Evolutionary conservation across 768 basidiomycete species (phyloP), one percentile per base, ranked within the genome.

Genomic region (Trametopsis cervina): DNA sequence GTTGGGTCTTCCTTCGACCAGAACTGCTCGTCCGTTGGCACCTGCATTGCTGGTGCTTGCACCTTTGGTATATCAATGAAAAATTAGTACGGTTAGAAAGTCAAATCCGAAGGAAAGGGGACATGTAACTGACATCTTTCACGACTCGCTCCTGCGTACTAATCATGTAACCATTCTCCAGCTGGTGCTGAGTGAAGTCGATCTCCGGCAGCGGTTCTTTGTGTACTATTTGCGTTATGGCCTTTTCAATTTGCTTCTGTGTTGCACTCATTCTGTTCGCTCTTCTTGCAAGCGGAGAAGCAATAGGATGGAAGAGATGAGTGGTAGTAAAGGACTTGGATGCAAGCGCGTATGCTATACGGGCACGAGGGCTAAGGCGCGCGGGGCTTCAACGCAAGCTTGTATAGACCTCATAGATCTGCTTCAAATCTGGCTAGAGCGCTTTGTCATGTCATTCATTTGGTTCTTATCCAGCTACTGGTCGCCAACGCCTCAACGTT

Each of bases 121-220:
- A 33, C 29, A 15, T 15, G 29, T 7, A 33, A 33, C 29, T 15
- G 7, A 33, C 29, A 15, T 33, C 29, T 69, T 97, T 97, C 61
- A 97, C 81, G 40, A 96, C 90, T 57, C 95, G 80, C 67, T 97
- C 94, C 60, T 91, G 89, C 10, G 96, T 98, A 67, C 82, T 89
- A 60, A 96, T 85, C 43, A 83, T 74, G 58, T 78, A 85, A 21
- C 96, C 96, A 68, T 96, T 93, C 51, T 98, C 96, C 52, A 95
- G 81, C 52, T 81, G 71, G 66, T 97, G 92, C 59, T 89, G 87
- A 4, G 94, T 93, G 61, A 85, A 95, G 74, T 97, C 93, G 64
- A 91, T 76, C 43, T 80, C 75, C 13, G 80, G 77, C 5, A 80
- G 66, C 15, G 67, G 50, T 4, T 73, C 67, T 44, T 70, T 75